Base-by-base conservation (phyloP, 148 eudicot species). In the Rhododendron henanense region DNA sequence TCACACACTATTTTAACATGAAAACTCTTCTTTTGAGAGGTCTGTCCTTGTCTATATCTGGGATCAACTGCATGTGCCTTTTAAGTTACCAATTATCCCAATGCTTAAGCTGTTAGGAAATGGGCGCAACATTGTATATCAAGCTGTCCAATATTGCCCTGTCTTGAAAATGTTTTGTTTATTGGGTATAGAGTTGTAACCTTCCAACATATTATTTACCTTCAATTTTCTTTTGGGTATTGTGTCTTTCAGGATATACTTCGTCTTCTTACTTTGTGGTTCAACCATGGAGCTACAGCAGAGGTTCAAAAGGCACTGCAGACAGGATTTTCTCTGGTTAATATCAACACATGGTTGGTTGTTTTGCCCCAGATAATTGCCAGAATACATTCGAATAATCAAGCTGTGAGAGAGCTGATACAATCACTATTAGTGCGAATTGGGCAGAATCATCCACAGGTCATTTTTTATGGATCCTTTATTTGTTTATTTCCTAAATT, bases 331-430 rank as follows among this genome's bases (percentile, higher is more conserved):
- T 87, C 92, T 35, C 95, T 91, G 87, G 98, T 97, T 79, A 97
- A 94, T 89, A 97, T 97, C 88, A 94, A 97, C 88, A 97, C 99
- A 25, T 97, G 99, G 99, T 92, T 95, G 89, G 99, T 92, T 89
- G 99, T 97, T 88, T 91, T 97, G 83, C 99, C 99, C 83, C 98
- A 97, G 88, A 95, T 95, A 77, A 97, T 97, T 88, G 99, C 98
- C 48, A 91, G 98, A 71, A 97, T 97, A 90, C 99, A 97, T 90
- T 97, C 99, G 71, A 95, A 97, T 88, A 94, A 94, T 84, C 92
- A 90, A 73, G 98, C 98, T 65, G 98, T 97, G 73, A 93, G 99
- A 91, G 98, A 93, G 89, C 91, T 97, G 44, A 95, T 95, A 90
- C 99, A 97, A 85, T 93, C 98, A 44, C 94, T 97, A 84, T 85